A percentile compares a stretch with the other conserved stretches of the same genome.
Evolutionary conservation across 177 flowering plant species (phyloP).

Genomic region (Telopea speciosissima): DNA sequence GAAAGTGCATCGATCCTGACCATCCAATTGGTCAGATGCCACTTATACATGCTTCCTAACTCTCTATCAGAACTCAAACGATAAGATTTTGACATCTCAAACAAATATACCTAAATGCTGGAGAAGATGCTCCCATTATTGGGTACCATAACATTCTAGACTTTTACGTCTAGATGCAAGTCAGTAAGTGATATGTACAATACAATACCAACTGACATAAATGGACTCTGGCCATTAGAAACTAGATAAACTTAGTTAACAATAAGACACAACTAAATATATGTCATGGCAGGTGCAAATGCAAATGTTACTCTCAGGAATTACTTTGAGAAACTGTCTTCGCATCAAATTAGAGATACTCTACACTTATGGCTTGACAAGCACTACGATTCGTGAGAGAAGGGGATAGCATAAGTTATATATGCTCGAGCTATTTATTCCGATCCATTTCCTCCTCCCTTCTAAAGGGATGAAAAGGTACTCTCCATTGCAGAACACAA

Average conservation of each 20-base stretch:
- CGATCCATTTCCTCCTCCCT: no score
- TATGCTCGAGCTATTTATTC: no score
- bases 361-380: background rate
- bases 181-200: no score
- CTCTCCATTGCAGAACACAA: no score
- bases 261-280: background rate
- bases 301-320: background rate
- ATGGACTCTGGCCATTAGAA: background rate
- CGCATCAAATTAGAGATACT: background rate
- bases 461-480: no score
- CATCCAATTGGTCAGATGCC: background rate
- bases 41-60: background rate
- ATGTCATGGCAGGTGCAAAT: background rate
- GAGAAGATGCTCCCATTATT: no score
- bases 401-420: no score
- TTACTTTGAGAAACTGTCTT: background rate
- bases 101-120: background rate
- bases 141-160: no score
- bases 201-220: background rate
- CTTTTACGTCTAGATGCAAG: no score
- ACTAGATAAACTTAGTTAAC: no score
- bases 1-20: background rate
- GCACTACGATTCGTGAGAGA: no score
- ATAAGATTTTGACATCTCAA: background rate
- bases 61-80: background rate